Conservation (phyloP, 306 rosid species). For the Inga laurina region DNA sequence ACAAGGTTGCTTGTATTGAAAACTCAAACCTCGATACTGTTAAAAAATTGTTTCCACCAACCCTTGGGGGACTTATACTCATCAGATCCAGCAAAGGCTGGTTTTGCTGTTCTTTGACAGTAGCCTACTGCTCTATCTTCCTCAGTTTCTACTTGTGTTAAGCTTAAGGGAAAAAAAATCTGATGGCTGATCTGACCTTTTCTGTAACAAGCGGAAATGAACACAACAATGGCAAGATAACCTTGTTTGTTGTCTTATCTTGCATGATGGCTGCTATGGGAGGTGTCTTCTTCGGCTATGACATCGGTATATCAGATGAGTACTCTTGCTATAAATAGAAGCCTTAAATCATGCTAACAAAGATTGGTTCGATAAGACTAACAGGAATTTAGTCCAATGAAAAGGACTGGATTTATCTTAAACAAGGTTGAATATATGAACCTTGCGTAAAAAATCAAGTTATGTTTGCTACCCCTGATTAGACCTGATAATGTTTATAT, state of each 20-base stretch:
- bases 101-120: not conserved
- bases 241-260: conserved; percentile 36
- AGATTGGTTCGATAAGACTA: not conserved
- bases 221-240: conserved; percentile 20
- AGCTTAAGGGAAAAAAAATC: not conserved
- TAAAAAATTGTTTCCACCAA: not conserved
- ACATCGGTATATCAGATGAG: conserved; percentile 44
- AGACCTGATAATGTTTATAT: no score
- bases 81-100: conserved; percentile 1
- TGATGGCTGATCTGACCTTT: conserved; percentile 28
- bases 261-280: conserved; percentile 53
- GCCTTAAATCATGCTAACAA: not conserved
- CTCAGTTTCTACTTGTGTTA: not conserved
- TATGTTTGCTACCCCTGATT: not conserved
- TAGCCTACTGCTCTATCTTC: not conserved
- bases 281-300: conserved; percentile 47
- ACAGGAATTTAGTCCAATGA: not conserved
- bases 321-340: not conserved
- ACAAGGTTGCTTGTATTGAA: not conserved
- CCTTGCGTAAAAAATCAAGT: not conserved
- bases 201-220: conserved; percentile 24
- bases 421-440: not conserved
- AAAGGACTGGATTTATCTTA: not conserved
- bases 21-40: not conserved
- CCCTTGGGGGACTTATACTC: not conserved